These are phyloP conservation scores for Argentina anserina DNA, from an alignment of 306 rosid species.

Conservation along the genomic window DNA sequence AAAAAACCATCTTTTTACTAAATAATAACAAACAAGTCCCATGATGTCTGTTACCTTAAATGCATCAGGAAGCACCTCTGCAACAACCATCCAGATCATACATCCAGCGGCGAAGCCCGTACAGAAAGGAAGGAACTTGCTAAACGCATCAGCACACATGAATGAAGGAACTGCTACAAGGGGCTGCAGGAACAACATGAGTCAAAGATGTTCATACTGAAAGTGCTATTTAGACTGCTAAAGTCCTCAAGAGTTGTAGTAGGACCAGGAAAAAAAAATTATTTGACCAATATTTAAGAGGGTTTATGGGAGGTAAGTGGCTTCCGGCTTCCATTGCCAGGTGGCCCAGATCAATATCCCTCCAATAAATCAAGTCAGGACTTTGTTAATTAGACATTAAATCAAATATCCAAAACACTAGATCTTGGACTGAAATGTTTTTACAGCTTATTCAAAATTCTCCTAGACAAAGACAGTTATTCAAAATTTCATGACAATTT, in stretches of 20 bases:
- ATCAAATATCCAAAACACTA: not conserved
- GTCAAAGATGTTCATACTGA: constrained; percentile 11
- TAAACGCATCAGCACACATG: constrained; percentile 96
- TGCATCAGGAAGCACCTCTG: constrained; percentile 99
- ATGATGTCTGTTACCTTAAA: constrained; percentile 62
- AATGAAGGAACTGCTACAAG: constrained; percentile 97
- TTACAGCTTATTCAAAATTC: not conserved
- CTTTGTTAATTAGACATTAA: not conserved
- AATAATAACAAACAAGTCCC: constrained; percentile 3
- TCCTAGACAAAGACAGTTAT: not conserved
- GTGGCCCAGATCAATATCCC: not conserved
- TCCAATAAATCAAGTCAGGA: not conserved
- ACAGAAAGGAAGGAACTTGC: constrained; percentile 91
- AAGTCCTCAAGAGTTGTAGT: not conserved
- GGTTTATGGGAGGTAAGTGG: not conserved
- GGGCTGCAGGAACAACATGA: constrained; percentile 59
- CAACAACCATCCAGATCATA: constrained; percentile 99
- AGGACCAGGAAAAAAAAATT: not conserved
- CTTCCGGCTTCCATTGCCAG: not conserved
- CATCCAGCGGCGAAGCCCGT: constrained; percentile 99
- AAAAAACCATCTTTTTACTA: not conserved
- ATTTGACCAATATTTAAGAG: not conserved
- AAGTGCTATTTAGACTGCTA: not conserved
- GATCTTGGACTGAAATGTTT: not conserved
- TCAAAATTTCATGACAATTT: not conserved